These are phyloP conservation scores for Noccaea bulbosa DNA, from an alignment of 345 rosid species.

Conservation along the genomic window DNA sequence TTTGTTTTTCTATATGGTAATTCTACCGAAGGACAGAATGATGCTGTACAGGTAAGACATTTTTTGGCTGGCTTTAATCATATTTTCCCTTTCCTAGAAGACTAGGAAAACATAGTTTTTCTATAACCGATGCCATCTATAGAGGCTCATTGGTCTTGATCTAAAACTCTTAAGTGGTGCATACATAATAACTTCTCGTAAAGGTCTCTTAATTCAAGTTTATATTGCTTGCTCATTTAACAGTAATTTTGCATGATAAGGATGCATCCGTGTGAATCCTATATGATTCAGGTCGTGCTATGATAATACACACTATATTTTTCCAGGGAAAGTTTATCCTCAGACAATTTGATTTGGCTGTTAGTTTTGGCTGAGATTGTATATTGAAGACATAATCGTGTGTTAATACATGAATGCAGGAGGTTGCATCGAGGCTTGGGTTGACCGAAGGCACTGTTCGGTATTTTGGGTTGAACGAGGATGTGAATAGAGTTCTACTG, in stretches of 20 bases:
- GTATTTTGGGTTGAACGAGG: slow-evolving; percentile 76
- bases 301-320: slow-evolving; percentile 9
- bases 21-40: slow-evolving; percentile 66
- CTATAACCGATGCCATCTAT: not conserved
- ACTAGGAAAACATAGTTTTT: slow-evolving; percentile 4
- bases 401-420: slow-evolving; percentile 52
- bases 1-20: slow-evolving; percentile 87
- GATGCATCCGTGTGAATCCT: slow-evolving; percentile 4
- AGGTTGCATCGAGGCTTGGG: slow-evolving; percentile 77
- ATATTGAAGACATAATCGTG: slow-evolving; percentile 8
- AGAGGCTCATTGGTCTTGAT: slow-evolving; percentile 29
- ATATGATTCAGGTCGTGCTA: slow-evolving; percentile 19
- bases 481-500: slow-evolving; percentile 67
- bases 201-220: slow-evolving; percentile 10
- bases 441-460: slow-evolving; percentile 65
- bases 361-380: slow-evolving; percentile 29
- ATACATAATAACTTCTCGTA: slow-evolving; percentile 11
- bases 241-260: slow-evolving; percentile 15
- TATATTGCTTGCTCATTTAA: slow-evolving; percentile 16
- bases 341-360: not conserved
- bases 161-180: slow-evolving; percentile 26
- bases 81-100: slow-evolving; percentile 1
- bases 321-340: not conserved
- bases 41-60: slow-evolving; percentile 72
- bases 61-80: slow-evolving; percentile 24